Percentiles rank a stretch among this genome's conserved stretches.
Conservation (phyloP, 257 asterid species). For the Solanum neorickii region DNA sequence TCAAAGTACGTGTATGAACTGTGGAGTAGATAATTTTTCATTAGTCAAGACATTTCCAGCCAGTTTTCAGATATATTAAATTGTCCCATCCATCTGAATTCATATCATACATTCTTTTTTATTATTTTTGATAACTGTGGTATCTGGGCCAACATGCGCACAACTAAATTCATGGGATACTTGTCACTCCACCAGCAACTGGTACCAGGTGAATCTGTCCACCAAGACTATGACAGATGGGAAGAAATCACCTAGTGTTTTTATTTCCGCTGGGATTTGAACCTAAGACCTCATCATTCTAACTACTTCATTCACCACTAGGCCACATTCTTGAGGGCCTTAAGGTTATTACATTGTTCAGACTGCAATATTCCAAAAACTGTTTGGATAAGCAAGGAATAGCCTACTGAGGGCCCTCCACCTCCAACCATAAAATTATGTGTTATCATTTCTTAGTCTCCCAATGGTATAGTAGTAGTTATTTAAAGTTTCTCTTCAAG, state of each 20-base stretch:
- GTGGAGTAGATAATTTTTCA: conserved; percentile 10
- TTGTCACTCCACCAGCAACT: not conserved
- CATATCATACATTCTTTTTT: not conserved
- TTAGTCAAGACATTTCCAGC: not conserved
- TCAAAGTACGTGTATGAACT: conserved; percentile 69
- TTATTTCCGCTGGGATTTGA: not conserved
- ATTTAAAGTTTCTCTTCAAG: not conserved
- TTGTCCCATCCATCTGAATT: not conserved
- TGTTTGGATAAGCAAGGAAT: not conserved
- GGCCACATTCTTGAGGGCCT: not conserved
- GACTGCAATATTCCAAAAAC: not conserved
- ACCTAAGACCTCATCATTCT: not conserved
- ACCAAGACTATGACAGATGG: not conserved
- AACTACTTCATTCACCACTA: not conserved
- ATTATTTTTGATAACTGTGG: no score
- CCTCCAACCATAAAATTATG: not conserved
- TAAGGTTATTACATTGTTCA: not conserved
- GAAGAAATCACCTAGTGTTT: not conserved
- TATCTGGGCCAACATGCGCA: not conserved
- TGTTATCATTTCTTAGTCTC: not conserved
- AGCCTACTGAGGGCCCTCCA: not conserved
- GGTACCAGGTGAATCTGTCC: not conserved
- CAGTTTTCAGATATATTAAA: not conserved
- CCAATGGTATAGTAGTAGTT: not conserved
- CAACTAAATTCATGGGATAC: not conserved